A percentile compares a stretch with the other conserved stretches of the same genome.
These are phyloP conservation scores for Colletotrichum gloeosporioides DNA, from an alignment of 2,329 filamentous ascomycete genomes.

Conservation along the genomic window DNA sequence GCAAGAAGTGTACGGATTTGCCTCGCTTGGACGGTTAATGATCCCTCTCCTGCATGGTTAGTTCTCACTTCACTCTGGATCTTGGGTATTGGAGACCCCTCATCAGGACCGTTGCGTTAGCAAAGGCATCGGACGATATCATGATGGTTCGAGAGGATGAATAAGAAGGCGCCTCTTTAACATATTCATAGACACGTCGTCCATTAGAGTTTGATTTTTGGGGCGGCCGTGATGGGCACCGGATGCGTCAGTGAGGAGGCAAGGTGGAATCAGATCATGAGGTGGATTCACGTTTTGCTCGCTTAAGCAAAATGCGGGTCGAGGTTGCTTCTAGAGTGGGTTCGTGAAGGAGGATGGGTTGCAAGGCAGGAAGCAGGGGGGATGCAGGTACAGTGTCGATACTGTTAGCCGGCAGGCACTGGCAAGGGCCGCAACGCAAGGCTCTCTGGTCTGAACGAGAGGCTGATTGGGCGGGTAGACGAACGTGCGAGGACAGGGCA, in stretches of 20 bases:
- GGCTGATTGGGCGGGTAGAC: not conserved
- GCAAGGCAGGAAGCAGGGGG: not conserved
- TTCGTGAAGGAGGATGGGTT: not conserved
- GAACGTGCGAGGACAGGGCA: not conserved
- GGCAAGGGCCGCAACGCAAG: not conserved
- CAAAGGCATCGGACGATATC: not conserved
- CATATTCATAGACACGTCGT: not conserved
- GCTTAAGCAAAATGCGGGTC: not conserved
- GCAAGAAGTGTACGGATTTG: not conserved
- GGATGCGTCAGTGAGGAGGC: not conserved
- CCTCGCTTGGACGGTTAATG: not conserved
- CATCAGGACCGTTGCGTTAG: not conserved
- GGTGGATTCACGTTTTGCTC: not conserved
- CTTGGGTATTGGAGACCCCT: not conserved
- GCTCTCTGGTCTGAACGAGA: too few species aligned
- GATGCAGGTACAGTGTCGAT: not conserved
- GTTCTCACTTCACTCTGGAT: not conserved
- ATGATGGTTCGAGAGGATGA: not conserved
- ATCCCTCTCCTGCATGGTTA: not conserved
- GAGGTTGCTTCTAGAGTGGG: not conserved
- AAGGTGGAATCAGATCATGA: slow-evolving; percentile 7
- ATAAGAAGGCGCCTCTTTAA: not conserved
- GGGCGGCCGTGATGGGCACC: not conserved
- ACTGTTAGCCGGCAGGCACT: not conserved
- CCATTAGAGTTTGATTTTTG: not conserved